These are phyloP conservation scores for Neofusicoccum sp. DNA, from an alignment of 2,329 filamentous ascomycete genomes.

Conservation along the genomic window DNA sequence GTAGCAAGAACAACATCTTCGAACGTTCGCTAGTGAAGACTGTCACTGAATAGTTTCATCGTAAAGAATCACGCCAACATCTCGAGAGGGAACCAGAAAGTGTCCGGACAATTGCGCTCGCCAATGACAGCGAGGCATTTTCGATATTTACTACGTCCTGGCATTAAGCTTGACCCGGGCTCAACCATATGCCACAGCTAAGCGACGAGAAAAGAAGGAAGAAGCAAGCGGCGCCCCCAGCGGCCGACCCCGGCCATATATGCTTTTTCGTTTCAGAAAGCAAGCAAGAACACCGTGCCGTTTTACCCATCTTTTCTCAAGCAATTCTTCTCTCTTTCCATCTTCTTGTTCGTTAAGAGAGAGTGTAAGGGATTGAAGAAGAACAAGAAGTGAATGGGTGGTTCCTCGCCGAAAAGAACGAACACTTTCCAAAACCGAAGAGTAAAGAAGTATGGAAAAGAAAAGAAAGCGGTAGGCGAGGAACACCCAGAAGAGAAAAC, in stretches of 20 bases:
- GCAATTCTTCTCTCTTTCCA: background rate
- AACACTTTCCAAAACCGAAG: slow-evolving; percentile 12
- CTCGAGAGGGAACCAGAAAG: too few relatives aligned
- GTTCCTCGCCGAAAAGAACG: background rate
- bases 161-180: background rate
- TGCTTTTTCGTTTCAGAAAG: slow-evolving; percentile 3
- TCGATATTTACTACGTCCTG: slow-evolving; percentile 2
- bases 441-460: background rate
- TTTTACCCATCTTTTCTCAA: background rate
- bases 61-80: too few relatives aligned
- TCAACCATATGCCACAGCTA: slow-evolving; percentile 20
- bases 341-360: background rate
- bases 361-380: background rate
- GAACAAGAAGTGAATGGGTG: background rate
- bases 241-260: background rate
- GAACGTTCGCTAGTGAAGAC: too few relatives aligned
- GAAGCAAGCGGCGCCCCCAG: slow-evolving; percentile 19
- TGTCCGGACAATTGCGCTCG: background rate
- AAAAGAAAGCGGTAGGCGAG: slow-evolving; percentile 3
- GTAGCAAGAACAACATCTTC: too few relatives aligned
- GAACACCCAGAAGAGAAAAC: background rate
- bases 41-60: too few relatives aligned
- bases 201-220: slow-evolving; percentile 24
- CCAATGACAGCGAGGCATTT: background rate
- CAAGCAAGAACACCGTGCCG: slow-evolving; percentile 10